Conservation (phyloP, 164 flowering plant species). For the Protea cynaroides region DNA sequence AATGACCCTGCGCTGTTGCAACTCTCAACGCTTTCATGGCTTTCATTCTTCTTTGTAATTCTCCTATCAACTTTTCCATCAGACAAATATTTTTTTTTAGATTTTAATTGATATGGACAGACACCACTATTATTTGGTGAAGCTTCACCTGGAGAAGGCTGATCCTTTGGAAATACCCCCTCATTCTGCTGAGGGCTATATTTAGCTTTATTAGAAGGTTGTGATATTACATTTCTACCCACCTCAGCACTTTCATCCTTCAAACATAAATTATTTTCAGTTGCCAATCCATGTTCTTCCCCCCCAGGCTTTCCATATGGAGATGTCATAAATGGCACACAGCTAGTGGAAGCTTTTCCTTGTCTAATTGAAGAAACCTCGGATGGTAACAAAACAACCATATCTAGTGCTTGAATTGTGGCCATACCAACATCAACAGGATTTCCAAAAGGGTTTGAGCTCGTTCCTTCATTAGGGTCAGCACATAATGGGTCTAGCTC, state of each 20-base stretch:
- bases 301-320: conserved; percentile 6
- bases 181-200: conserved; percentile 8
- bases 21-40: conserved; percentile 80
- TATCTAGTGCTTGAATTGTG: conserved; percentile 11
- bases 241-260: conserved; percentile 18
- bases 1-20: conserved; percentile 48
- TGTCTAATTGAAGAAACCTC: conserved; percentile 15
- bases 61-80: conserved; percentile 30
- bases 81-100: conserved; percentile 40
- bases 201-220: conserved; percentile 17
- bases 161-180: conserved; percentile 9
- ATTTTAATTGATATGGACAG: conserved; percentile 22
- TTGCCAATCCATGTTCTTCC: conserved; percentile 34
- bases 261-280: conserved; percentile 45
- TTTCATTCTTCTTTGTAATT: conserved; percentile 36
- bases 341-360: conserved; percentile 8
- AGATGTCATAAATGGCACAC: not conserved
- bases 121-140: conserved; percentile 22
- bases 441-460: conserved; percentile 14
- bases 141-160: conserved; percentile 14
- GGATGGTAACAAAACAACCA: conserved; percentile 13
- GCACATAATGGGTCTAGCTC: conserved; percentile 9
- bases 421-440: conserved; percentile 12
- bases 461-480: conserved; percentile 7
- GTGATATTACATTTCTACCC: conserved; percentile 13